Base-by-base conservation (phyloP, 1,284 basidiomycete species). In the Apiotrichum domesticum region DNA sequence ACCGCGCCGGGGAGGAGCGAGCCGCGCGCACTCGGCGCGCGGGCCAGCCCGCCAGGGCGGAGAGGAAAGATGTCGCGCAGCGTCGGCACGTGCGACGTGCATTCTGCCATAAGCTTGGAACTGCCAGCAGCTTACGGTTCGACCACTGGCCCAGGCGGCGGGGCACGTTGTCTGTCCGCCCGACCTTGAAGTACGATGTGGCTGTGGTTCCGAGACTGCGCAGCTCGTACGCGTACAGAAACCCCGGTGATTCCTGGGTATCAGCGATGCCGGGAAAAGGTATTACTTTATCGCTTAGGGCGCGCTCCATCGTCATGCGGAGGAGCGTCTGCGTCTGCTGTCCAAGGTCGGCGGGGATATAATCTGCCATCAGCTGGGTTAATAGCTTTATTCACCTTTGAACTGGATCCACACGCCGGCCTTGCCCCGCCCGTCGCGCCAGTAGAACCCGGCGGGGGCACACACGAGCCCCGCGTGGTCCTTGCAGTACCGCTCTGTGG, bases 201-300 rank as follows among this genome's bases (percentile, higher is more conserved):
- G 14, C 43, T 6, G 58, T 41, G 3, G 66, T 69, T 53, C 66
- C 60, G 8, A 75, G 61, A 51, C 69, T 68, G 58, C 71, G 62
- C 37, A 77, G 58, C 53, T 77, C 76, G 55, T 77, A 77, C 3
- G 69, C 73, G 55, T 77, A 77, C 5, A 77, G 63, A 52, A 69
- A 76, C 1, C 76, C 76, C 1, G 71, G 64, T 9, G 58, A 49
- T 42, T 77, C 76, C 70, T 74, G 53, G 11, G 33, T 15, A 32
- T 59, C 46, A 59, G 50, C n/a, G 46, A 7, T 32, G 4, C 8
- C n/a, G 42, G 37, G 10, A n/a, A 11, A 14, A 6, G 1, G 57
- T 69, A 21, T 47, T 54, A 75, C 70, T 54, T 72, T 74, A 35
- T 60, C 59, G 2, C 72, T 72, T 14, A 77, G 54, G 2, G 64